Base-by-base conservation (phyloP, 352 stramenopile species). In the Phytopythium sindhum region DNA sequence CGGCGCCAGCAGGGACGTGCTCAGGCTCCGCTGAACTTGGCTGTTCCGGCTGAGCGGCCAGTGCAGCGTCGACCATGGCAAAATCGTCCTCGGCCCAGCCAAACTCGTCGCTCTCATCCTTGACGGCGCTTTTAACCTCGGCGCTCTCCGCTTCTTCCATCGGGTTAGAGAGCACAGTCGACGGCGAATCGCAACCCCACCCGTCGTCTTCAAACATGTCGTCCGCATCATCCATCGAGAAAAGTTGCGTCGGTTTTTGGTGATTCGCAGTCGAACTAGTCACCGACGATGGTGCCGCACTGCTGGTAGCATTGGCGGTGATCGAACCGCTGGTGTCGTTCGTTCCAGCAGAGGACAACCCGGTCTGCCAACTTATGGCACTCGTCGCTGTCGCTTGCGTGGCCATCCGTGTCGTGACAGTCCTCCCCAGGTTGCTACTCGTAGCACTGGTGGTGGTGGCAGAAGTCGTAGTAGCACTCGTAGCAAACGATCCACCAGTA, bases 141-240 rank as follows among this genome's bases (percentile, higher is more conserved):
- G 50, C 41, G 42, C 45, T 48, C 23, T 67, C 67, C 14, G 60
- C 39, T 39, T 78, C 68, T 10, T 77, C 65, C 63, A 48, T 62
- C 42, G 75, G 64, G 17, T 75, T 73, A 15, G 78, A 88, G 17
- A 93, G 69, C 63, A 93, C 83, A 4, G 75, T 73, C 24, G 85
- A 88, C 8, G 79, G 85, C 44, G 83, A 94, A 64, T 91, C 83
- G 33, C 75, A 80, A 7, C 83, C 74, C 85, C 85, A 94, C 2
- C 77, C 83, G 41, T 94, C 85, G 52, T 90, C 80, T 60, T 70
- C 85, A 42, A 90, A 87, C 31, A 81, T 61, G 41, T 92, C 83
- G n/a, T 78, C 73, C 12, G 70, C 48, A 31, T 88, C 48, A 31
- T 88, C 78, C 80, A 94, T 94, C 19, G 81, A 88, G 57, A 94